These are phyloP conservation scores for Leishmania aethiopica DNA, from an alignment of 208 protist genomes.

Conservation along the genomic window DNA sequence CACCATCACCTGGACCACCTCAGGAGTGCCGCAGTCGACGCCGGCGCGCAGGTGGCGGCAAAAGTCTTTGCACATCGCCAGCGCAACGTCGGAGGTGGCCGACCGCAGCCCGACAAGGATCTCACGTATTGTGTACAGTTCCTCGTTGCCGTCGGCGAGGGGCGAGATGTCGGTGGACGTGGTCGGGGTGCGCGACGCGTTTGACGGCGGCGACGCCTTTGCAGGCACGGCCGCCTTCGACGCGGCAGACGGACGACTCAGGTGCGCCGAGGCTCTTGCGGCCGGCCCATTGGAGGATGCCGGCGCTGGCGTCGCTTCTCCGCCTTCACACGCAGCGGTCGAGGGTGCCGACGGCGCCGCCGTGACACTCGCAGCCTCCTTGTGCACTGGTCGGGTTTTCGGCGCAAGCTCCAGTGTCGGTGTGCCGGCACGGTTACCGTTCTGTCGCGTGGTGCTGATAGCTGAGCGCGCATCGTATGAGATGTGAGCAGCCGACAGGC, in stretches of 20 bases:
- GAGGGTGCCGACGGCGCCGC: neutral
- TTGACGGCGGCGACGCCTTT: neutral
- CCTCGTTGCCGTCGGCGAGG: conserved; percentile 25
- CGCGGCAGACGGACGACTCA: neutral
- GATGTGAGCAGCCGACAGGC: conserved; percentile 4
- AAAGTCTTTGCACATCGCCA: conserved; percentile 72
- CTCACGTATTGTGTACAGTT: conserved; percentile 75
- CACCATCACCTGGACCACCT: conserved; percentile 84
- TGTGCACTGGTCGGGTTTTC: neutral
- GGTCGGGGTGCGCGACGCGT: neutral
- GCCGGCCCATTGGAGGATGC: neutral
- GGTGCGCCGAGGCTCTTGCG: neutral
- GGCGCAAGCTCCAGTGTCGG: neutral
- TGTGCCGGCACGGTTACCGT: neutral
- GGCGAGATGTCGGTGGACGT: neutral
- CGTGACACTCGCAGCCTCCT: neutral
- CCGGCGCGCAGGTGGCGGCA: conserved; percentile 58
- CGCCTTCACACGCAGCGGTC: neutral
- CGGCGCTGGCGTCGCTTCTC: neutral
- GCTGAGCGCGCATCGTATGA: neutral
- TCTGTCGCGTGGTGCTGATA: neutral
- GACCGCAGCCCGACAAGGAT: conserved; percentile 78
- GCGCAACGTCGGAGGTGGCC: conserved; percentile 52
- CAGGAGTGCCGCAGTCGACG: conserved; percentile 68
- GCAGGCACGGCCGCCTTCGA: neutral